Percentiles rank a stretch among this genome's conserved stretches.
Conservation (phyloP, 192 early-diverging fungal species). For the Coemansia sp. region DNA sequence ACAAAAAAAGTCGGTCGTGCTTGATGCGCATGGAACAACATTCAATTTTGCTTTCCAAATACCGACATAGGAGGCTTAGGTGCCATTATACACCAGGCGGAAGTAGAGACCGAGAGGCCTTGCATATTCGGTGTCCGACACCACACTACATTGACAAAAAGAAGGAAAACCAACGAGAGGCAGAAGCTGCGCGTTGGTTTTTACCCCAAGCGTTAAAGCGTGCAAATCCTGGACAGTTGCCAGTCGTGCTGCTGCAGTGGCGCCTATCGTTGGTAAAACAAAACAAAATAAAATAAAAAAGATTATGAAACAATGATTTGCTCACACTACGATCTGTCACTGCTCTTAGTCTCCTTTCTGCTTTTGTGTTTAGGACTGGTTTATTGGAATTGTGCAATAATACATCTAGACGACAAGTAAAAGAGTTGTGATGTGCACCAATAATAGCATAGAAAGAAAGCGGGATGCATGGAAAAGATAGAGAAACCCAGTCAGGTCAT, state of each 20-base stretch:
- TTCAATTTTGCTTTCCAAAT: background rate
- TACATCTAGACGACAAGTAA: constrained; percentile 1
- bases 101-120: background rate
- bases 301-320: background rate
- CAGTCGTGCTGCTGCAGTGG: background rate
- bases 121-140: background rate
- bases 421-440: background rate
- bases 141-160: background rate
- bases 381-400: background rate
- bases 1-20: background rate
- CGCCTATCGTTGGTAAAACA: no score
- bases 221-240: background rate
- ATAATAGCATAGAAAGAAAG: background rate
- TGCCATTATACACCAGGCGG: background rate
- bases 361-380: background rate
- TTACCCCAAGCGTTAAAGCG: background rate
- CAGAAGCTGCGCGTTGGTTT: background rate
- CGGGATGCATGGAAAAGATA: background rate
- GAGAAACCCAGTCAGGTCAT: background rate
- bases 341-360: background rate
- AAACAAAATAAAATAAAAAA: background rate
- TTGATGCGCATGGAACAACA: background rate
- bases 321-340: background rate
- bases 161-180: background rate
- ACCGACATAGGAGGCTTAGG: background rate